Conservation (phyloP, 306 rosid genomes). For the Rosa lucieae region DNA sequence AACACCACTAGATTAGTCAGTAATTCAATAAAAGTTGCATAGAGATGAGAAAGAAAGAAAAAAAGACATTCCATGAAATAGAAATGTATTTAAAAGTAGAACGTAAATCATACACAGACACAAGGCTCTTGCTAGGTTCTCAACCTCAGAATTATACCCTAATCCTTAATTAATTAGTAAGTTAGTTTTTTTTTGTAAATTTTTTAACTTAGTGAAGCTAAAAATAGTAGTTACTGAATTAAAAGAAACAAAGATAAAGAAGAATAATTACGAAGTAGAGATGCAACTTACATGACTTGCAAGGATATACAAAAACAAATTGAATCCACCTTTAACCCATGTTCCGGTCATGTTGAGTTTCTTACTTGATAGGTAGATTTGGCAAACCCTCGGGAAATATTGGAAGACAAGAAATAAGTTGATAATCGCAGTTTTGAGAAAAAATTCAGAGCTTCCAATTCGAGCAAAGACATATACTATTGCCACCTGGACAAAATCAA, state of each 20-base stretch:
- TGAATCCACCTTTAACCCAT: background rate
- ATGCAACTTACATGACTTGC: slow-evolving; percentile 12
- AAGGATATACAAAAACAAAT: background rate
- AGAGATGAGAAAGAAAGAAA: background rate
- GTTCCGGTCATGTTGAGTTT: background rate
- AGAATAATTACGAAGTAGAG: background rate
- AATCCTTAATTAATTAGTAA: no score
- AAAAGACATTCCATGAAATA: no score
- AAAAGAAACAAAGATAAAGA: background rate
- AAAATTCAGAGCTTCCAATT: background rate
- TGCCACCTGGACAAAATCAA: background rate
- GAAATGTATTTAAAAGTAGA: no score
- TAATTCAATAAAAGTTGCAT: background rate
- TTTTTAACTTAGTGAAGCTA: no score
- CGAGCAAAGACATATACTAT: background rate
- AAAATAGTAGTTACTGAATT: background rate
- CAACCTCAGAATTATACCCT: no score
- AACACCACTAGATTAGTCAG: background rate
- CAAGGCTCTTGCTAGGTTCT: no score
- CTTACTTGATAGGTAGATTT: background rate
- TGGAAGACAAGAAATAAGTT: background rate
- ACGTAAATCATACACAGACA: no score
- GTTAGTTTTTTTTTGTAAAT: no score
- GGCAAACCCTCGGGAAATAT: background rate
- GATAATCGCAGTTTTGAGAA: background rate